Percentiles rank a stretch among this genome's conserved stretches.
phyloP scores from a whole-genome alignment of 1,284 basidiomycete species.

The Trichosporon sp. region DNA sequence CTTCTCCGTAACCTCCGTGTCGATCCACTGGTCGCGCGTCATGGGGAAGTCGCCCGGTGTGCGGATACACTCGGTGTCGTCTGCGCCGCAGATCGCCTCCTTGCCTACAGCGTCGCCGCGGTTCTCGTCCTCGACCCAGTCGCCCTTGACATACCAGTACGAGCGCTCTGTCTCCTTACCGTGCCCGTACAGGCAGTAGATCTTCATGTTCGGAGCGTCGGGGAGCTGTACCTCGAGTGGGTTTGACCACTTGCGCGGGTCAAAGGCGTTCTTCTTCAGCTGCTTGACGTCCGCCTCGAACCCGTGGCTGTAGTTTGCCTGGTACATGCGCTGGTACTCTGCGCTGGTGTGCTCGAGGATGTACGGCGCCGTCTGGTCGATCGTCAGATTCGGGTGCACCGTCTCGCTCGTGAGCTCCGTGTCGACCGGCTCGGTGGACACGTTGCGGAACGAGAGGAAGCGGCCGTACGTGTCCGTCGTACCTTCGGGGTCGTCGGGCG shows the following conservation, averaged over 20 bases:
- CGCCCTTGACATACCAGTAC: conserved; percentile 63
- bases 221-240: conserved; percentile 55
- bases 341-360: conserved; percentile 77
- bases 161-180: conserved; percentile 85
- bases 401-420: conserved; percentile 40
- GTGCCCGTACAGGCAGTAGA: conserved; percentile 90
- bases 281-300: conserved; percentile 71
- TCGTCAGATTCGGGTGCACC: conserved; percentile 68
- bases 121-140: conserved; percentile 62
- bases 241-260: conserved; percentile 51
- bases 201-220: conserved; percentile 83
- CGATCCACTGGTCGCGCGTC: conserved; percentile 69
- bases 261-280: conserved; percentile 61
- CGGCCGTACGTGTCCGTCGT: conserved; percentile 68
- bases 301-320: conserved; percentile 85
- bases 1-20: conserved; percentile 69
- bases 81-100: conserved; percentile 46
- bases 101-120: conserved; percentile 51
- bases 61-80: conserved; percentile 49
- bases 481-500: conserved; percentile 62
- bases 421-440: conserved; percentile 25
- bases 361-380: conserved; percentile 68
- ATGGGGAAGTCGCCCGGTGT: conserved; percentile 58
- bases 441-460: conserved; percentile 70
- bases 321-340: conserved; percentile 85